These are phyloP conservation scores for Clohesyomyces aquaticus DNA, from an alignment of 495 filamentous ascomycete species.

Conservation along the genomic window DNA sequence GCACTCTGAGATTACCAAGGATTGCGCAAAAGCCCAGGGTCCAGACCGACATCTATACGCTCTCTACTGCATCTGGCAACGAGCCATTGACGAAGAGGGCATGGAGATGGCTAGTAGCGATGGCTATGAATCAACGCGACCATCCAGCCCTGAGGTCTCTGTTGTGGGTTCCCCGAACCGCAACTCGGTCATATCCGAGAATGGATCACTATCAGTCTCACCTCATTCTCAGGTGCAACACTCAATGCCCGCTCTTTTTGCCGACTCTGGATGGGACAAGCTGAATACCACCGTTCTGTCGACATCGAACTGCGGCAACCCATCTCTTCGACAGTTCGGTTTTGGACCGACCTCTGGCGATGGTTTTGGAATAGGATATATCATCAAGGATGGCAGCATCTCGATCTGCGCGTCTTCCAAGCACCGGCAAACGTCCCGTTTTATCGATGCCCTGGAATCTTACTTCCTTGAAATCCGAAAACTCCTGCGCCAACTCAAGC, in stretches of 20 bases:
- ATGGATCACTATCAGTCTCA: conserved; percentile 42
- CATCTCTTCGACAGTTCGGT: conserved; percentile 92
- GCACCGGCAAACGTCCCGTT: conserved; percentile 87
- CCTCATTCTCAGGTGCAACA: conserved; percentile 45
- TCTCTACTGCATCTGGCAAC: conserved; percentile 93
- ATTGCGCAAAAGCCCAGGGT: conserved; percentile 90
- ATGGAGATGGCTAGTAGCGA: conserved; percentile 51
- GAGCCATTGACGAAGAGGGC: conserved; percentile 74
- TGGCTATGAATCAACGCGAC: conserved; percentile 49
- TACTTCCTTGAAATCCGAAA: conserved; percentile 91
- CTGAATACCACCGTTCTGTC: conserved; percentile 93
- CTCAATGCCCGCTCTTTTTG: conserved; percentile 78
- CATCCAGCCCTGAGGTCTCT: conserved; percentile 33
- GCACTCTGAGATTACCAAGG: conserved; percentile 77
- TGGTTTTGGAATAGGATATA: conserved; percentile 97
- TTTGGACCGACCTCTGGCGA: conserved; percentile 95
- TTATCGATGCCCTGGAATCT: conserved; percentile 83
- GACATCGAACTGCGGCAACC: conserved; percentile 99
- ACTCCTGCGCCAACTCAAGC: conserved; percentile 69
- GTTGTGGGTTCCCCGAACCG: conserved; percentile 59
- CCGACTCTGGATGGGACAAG: conserved; percentile 88
- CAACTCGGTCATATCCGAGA: conserved; percentile 56
- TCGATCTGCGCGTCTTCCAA: conserved; percentile 90
- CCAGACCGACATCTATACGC: conserved; percentile 94
- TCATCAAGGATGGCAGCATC: conserved; percentile 95